Base-by-base conservation (phyloP, 1,284 basidiomycete genomes). In the Phellinidium pouzarii region DNA sequence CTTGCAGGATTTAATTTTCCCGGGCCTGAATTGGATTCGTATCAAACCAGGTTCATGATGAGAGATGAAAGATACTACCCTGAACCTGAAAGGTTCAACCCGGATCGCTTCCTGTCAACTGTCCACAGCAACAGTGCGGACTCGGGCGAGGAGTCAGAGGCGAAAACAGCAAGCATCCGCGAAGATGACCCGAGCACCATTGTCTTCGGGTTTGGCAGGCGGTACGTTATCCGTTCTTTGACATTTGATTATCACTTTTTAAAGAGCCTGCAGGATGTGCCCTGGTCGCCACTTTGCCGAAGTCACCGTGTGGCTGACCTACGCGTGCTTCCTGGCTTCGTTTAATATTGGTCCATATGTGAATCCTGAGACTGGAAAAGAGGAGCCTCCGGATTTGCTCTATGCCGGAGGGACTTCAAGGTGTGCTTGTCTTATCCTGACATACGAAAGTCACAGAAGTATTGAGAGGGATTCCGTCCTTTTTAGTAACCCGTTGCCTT, bases 271-370 rank as follows among this genome's bases (percentile, higher is more conserved):
- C 25, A 60, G 59, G 31, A 45, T 53, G 20, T 59, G 60, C 48
- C 58, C 60, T 6, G 60, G 60, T n/a, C 53, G 56, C 5, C 48
- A 52, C 44, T 52, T 61, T 36, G 57, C 58, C 6, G 44, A 53
- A 22, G 45, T 51, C 11, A 47, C 59, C n/a, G 25, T 61, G 7
- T 62, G 54, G 55, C 26, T 61, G 8, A 50, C 54, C 14, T 54
- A 61, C 12, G 61, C 59, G 14, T 56, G 49, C 42, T 54, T 60
- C 27, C 49, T 62, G 9, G 60, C 60, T 3, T 45, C 45, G 4
- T 62, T 60, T 34, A 48, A 59, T 25, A 59, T 62, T 50, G 9
- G 20, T 14, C 52, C 46, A 3, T 44, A 38, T 25, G 46, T 53
- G 5, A 38, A 53, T 23, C 41, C 44, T 26, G 52, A 23, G 34